phyloP scores from a whole-genome alignment of 179 eudicot species.

The Spinacia oleracea region DNA sequence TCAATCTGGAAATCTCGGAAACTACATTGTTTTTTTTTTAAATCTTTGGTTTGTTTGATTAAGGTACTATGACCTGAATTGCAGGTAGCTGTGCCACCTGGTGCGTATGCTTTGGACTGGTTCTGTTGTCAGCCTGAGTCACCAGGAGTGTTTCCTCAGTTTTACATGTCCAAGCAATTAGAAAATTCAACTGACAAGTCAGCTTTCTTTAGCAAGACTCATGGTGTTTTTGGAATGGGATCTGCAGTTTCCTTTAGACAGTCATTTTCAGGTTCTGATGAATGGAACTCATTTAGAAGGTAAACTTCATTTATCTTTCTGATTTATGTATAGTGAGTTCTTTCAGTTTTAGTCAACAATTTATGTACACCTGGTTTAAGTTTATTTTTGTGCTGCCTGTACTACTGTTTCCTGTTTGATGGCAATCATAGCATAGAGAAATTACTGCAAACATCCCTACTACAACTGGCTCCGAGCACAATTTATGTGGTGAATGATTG shows the following conservation, averaged over 20 bases:
- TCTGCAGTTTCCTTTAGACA: conserved; percentile 57
- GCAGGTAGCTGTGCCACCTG: conserved; percentile 85
- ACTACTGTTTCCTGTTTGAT: neutral
- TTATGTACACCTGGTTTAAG: neutral
- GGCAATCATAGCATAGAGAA: neutral
- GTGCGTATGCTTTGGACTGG: conserved; percentile 72
- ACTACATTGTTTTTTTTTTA: neutral
- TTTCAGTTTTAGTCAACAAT: neutral
- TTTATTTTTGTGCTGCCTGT: neutral
- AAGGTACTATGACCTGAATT: conserved; percentile 13
- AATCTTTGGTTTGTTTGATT: conserved; percentile 2
- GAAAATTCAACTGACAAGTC: conserved; percentile 39
- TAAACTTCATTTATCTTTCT: conserved; percentile 22
- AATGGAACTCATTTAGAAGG: conserved; percentile 53
- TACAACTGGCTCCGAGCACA: neutral
- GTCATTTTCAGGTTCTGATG: conserved; percentile 34
- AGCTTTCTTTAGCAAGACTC: conserved; percentile 35
- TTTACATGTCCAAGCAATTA: conserved; percentile 61
- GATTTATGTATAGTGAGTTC: neutral
- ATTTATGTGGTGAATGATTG: conserved; percentile 9
- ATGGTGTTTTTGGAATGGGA: conserved; percentile 82
- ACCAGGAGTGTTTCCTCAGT: conserved; percentile 70
- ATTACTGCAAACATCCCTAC: neutral
- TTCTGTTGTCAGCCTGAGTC: conserved; percentile 72
- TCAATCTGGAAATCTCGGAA: neutral